Percentiles rank a stretch among this genome's conserved stretches.
Conservation (phyloP, 1,284 basidiomycete genomes). For the Puccinia brachypodii region DNA sequence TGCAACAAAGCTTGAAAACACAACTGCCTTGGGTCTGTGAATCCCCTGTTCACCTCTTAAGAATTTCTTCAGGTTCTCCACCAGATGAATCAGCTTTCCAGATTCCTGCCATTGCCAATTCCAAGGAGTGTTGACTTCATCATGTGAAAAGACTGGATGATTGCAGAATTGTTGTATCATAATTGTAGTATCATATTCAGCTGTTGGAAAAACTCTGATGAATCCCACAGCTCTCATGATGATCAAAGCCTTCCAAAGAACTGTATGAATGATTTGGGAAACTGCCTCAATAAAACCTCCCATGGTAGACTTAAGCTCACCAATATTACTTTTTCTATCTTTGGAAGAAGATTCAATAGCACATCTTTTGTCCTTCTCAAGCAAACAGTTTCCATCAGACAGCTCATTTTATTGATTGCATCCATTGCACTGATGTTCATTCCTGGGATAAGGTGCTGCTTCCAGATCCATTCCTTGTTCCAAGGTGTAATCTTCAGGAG, state of each 20-base stretch:
- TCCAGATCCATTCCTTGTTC: slow-evolving; percentile 5
- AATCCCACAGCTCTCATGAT: neutral
- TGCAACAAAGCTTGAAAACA: neutral
- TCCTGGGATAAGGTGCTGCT: slow-evolving; percentile 4
- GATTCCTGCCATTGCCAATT: neutral
- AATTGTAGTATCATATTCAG: neutral
- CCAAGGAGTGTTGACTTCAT: neutral
- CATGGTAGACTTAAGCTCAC: neutral
- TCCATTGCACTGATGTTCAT: neutral
- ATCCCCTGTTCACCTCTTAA: neutral
- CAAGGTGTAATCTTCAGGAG: neutral
- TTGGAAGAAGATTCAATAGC: neutral
- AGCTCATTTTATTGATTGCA: neutral
- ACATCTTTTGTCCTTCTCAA: slow-evolving; percentile 3
- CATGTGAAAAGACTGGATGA: neutral
- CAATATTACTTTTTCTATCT: neutral
- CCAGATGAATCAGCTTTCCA: neutral
- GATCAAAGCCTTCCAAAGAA: neutral
- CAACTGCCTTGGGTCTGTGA: neutral
- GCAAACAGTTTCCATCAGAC: slow-evolving; percentile 8
- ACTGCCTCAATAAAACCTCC: neutral
- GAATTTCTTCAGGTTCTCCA: neutral
- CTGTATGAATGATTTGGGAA: neutral
- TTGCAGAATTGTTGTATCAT: neutral
- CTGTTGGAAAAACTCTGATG: neutral